phyloP scores from a whole-genome alignment of 1,284 basidiomycete genomes.

The Salmacisia buchloeana region DNA sequence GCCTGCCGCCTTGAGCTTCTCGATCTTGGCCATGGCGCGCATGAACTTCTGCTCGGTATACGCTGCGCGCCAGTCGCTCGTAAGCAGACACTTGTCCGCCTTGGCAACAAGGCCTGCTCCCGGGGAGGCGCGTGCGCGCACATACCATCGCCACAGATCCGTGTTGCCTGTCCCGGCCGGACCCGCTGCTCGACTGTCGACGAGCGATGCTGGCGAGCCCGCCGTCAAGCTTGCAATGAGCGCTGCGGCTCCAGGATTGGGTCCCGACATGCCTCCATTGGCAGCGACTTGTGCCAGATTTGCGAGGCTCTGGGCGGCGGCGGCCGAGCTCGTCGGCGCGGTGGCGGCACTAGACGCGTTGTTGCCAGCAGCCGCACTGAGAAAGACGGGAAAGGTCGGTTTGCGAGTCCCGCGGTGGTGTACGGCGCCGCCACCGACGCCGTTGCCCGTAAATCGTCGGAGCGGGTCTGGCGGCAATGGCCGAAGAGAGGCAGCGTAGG shows the following conservation, averaged over 20 bases:
- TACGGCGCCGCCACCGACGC: conserved; percentile 41
- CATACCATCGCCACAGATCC: conserved; percentile 44
- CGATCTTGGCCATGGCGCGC: conserved; percentile 77
- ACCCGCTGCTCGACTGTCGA: conserved; percentile 13
- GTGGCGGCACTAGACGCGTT: conserved; percentile 22
- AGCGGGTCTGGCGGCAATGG: conserved; percentile 46
- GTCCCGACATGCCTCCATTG: conserved; percentile 7
- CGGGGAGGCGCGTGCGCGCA: conserved; percentile 41
- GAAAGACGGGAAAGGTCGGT: neutral
- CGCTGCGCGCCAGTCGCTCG: conserved; percentile 47
- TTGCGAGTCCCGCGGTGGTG: conserved; percentile 40
- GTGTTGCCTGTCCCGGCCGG: conserved; percentile 35
- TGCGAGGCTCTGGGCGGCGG: conserved; percentile 22
- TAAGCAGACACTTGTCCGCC: conserved; percentile 47
- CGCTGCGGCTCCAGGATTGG: neutral
- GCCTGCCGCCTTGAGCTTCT: conserved; percentile 71
- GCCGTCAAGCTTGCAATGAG: conserved; percentile 5
- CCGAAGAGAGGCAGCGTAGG: conserved; percentile 45
- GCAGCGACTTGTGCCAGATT: conserved; percentile 2
- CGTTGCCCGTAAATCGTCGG: conserved; percentile 40
- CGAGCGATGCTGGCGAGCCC: neutral
- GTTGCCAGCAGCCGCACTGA: neutral
- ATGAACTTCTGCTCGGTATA: conserved; percentile 52
- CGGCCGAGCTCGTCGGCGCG: conserved; percentile 31
- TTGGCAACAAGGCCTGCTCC: conserved; percentile 46